A percentile compares a stretch with the other conserved stretches of the same genome.
Conservation (phyloP, 257 asterid genomes). For the Solanum paucissectum region DNA sequence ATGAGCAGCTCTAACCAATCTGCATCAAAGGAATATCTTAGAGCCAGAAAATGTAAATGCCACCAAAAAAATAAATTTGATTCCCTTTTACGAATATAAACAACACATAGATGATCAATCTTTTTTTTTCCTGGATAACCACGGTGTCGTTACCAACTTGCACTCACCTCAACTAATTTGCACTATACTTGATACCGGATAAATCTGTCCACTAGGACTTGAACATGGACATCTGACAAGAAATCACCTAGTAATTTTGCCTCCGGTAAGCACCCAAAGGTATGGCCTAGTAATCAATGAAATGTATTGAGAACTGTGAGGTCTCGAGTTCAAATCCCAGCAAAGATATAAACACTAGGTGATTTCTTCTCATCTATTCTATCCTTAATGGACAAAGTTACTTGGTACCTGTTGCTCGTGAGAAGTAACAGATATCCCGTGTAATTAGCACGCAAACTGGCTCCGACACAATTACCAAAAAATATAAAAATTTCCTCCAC, state of each 20-base stretch:
- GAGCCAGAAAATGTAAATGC: neutral
- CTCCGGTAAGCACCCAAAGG: too few relatives aligned
- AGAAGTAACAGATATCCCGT: too few relatives aligned
- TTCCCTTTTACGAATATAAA: neutral
- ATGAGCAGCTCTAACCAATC: constrained; percentile 87
- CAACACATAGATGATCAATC: neutral
- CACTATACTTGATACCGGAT: neutral
- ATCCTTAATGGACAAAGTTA: too few relatives aligned
- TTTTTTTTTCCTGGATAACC: neutral
- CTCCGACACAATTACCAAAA: too few relatives aligned
- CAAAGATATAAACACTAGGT: too few relatives aligned
- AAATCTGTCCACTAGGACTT: neutral
- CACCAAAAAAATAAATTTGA: neutral
- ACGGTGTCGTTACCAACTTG: neutral
- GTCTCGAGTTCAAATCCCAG: too few relatives aligned
- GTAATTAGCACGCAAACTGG: too few relatives aligned
- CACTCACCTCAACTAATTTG: neutral
- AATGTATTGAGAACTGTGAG: too few relatives aligned
- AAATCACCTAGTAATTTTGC: neutral
- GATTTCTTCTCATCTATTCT: too few relatives aligned
- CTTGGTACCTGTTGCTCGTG: too few relatives aligned
- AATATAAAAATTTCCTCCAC: too few relatives aligned
- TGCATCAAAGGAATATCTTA: constrained; percentile 25
- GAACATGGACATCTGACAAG: neutral
- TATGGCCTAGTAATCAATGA: too few relatives aligned